A percentile compares a stretch with the other conserved stretches of the same genome.
phyloP scores from a whole-genome alignment of 129 eudicot species.

The Scalesia atractyloides region DNA sequence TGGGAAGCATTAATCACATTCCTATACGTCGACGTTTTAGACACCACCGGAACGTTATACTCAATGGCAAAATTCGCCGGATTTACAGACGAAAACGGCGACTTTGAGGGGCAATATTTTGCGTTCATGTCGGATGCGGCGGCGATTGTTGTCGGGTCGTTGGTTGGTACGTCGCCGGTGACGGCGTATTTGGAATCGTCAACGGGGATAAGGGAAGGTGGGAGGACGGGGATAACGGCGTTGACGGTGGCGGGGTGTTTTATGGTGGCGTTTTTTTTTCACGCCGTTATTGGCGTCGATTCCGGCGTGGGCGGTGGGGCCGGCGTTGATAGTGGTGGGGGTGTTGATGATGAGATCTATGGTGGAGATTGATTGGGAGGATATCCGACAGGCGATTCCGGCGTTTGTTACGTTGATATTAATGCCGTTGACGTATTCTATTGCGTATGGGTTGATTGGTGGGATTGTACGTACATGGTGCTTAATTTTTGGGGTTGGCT shows the following conservation, averaged over 20 bases:
- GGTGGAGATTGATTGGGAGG: too few species aligned
- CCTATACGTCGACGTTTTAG: constrained; percentile 73
- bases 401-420: constrained; percentile 14
- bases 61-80: constrained; percentile 93
- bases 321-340: too few species aligned
- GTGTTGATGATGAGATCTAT: too few species aligned
- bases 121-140: constrained; percentile 94
- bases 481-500: constrained; percentile 78
- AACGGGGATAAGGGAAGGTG: constrained; percentile 86
- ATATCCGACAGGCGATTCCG: too few species aligned
- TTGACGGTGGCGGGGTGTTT: constrained; percentile 77
- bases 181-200: constrained; percentile 85
- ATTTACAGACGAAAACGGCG: constrained; percentile 52
- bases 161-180: constrained; percentile 90
- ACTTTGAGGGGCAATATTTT: constrained; percentile 81
- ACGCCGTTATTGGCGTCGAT: constrained; percentile 48
- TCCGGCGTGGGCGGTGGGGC: too few species aligned
- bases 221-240: constrained; percentile 85
- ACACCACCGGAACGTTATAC: constrained; percentile 76
- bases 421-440: constrained; percentile 89
- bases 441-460: constrained; percentile 88
- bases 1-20: constrained; percentile 83
- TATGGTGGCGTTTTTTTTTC: constrained; percentile 73
- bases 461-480: constrained; percentile 82
- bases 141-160: constrained; percentile 68